Conservation (phyloP, 2,329 filamentous ascomycete species). For the Diatrype stigma region DNA sequence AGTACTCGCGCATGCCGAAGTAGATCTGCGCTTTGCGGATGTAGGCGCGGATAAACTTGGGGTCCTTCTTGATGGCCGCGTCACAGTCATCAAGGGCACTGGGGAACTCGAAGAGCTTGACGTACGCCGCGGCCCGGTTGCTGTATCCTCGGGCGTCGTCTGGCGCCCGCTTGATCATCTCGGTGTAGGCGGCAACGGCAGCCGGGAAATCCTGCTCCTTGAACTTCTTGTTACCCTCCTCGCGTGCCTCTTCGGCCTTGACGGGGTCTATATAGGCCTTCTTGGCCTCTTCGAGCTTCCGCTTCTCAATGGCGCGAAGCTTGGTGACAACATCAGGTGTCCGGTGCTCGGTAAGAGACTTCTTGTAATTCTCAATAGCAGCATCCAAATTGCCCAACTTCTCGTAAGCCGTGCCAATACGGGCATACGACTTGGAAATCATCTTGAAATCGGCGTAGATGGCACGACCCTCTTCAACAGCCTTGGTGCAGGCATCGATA, state of each 20-base stretch:
- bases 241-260: slow-evolving; percentile 92
- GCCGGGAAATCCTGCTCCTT: slow-evolving; percentile 95
- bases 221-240: slow-evolving; percentile 94
- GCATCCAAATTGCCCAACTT: slow-evolving; percentile 74
- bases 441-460: slow-evolving; percentile 96
- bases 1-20: slow-evolving; percentile 98
- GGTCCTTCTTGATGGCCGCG: slow-evolving; percentile 82
- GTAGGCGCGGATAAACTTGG: slow-evolving; percentile 91
- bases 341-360: slow-evolving; percentile 92
- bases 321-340: slow-evolving; percentile 92
- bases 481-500: slow-evolving; percentile 82
- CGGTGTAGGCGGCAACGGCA: slow-evolving; percentile 87
- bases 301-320: slow-evolving; percentile 84
- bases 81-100: slow-evolving; percentile 91
- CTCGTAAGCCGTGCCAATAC: slow-evolving; percentile 92
- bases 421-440: slow-evolving; percentile 96
- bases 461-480: slow-evolving; percentile 83
- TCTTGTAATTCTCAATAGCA: slow-evolving; percentile 87
- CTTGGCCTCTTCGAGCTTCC: slow-evolving; percentile 71
- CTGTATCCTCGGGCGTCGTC: slow-evolving; percentile 92
- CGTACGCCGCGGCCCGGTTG: slow-evolving; percentile 93
- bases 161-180: slow-evolving; percentile 95
- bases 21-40: slow-evolving; percentile 94
- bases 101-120: slow-evolving; percentile 95
- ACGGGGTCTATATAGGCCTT: slow-evolving; percentile 81